Conservation (phyloP, 2,329 filamentous ascomycete genomes). For the Monilinia laxa region DNA sequence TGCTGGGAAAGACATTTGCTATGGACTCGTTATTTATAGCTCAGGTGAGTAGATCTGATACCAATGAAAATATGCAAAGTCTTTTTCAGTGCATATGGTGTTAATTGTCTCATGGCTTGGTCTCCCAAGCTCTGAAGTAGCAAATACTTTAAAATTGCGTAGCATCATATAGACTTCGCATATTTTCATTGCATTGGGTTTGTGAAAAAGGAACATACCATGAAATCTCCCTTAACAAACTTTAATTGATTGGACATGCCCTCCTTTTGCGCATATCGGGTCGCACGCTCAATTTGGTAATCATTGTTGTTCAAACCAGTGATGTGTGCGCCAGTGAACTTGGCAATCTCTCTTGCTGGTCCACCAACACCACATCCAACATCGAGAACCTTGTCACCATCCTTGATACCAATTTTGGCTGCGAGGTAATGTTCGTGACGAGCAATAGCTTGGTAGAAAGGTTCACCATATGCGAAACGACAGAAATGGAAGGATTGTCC, state of each 20-base stretch:
- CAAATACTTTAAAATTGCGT: conserved; percentile 16
- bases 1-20: conserved; percentile 93
- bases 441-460: conserved; percentile 87
- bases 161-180: conserved; percentile 10
- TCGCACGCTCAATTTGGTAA: conserved; percentile 97
- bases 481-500: conserved; percentile 97
- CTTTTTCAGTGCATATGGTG: conserved; percentile 7
- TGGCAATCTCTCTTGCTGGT: conserved; percentile 91
- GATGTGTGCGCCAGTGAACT: conserved; percentile 87
- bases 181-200: not conserved
- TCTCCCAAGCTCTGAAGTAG: conserved; percentile 17
- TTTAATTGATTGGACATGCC: conserved; percentile 74
- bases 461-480: conserved; percentile 82
- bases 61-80: not conserved
- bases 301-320: conserved; percentile 98
- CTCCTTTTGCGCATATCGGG: conserved; percentile 77
- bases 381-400: conserved; percentile 87
- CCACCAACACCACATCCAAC: conserved; percentile 97
- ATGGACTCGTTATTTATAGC: not conserved
- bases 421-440: conserved; percentile 98
- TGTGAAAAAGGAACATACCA: conserved; percentile 51
- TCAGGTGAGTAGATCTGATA: not conserved
- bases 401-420: conserved; percentile 79
- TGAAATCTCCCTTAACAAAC: conserved; percentile 96
- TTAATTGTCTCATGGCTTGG: conserved; percentile 13